Base-by-base conservation (phyloP, 495 filamentous ascomycete species). In the Tuber brumale region DNA sequence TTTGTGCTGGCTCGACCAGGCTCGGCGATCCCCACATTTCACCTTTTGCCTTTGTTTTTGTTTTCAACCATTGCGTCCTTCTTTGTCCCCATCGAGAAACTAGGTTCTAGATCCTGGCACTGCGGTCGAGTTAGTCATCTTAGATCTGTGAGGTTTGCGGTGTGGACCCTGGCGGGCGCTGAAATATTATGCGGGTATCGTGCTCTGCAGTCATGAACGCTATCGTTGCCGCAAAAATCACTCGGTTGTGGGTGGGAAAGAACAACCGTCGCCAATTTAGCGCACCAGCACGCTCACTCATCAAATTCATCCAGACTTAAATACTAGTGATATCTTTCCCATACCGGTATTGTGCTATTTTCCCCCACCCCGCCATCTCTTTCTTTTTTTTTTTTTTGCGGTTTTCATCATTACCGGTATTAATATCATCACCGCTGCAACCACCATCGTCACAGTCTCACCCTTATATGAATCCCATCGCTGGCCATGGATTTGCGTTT, bases 1-100 rank as follows among this genome's bases (percentile, higher is more conserved):
- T 70, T 72, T 57, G 43, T 72, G 45, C 70, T 77, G 43, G 57
- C 66, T 78, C 39, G 69, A 66, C 39, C 10, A 61, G 10, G 51
- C 10, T 27, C 23, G 51, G 51, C 12, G n/a, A 31, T 61, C 51
- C 51, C 51, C 51, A 61, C 51, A 61, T 27, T 31, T 27, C 23
- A 27, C 10, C 51, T 9, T 61, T n/a, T 61, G 9, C 51, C 51
- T 61, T 61, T 61, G 51, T 61, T 61, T 57, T n/a, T 51, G 48
- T n/a, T 51, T 51, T n/a, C 48, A n/a, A 12, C 48, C 1, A 8
- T 51, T n/a, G 48, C 48, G 23, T 21, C 48, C 21, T n/a, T 31
- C 51, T 61, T 61, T 61, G 51, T 61, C 3, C 8, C 51, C n/a
- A 23, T n/a, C 9, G 51, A 14, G 51, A 61, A 14, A 14, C 51